Conservation (phyloP, 1,139 yeast genomes). For the Candida tunisiensis region DNA sequence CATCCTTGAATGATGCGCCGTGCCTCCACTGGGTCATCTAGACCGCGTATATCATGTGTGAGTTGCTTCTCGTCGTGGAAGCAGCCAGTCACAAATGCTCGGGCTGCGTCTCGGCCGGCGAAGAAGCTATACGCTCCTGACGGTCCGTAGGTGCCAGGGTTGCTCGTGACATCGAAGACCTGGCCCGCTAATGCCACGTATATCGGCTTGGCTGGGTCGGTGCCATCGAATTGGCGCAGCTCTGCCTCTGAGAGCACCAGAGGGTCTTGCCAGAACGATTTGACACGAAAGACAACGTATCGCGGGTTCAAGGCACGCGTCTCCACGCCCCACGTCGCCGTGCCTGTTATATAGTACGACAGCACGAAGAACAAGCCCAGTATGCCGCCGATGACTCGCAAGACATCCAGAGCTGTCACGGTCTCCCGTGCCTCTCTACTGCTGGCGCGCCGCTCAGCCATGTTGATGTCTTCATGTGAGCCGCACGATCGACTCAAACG, state of each 20-base stretch:
- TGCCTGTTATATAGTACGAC: constrained; percentile 14
- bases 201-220: constrained; percentile 32
- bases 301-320: constrained; percentile 34
- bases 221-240: constrained; percentile 37
- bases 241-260: constrained; percentile 29
- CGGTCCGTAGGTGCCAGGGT: constrained; percentile 45
- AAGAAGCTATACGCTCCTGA: constrained; percentile 43
- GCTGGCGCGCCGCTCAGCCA: neutral
- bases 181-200: constrained; percentile 50
- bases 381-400: neutral
- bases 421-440: neutral
- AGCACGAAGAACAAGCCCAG: neutral
- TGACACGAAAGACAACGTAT: constrained; percentile 20
- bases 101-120: constrained; percentile 53
- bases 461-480: neutral
- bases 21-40: constrained; percentile 21
- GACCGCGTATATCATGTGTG: constrained; percentile 56
- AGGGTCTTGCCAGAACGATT: constrained; percentile 10
- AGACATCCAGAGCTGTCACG: neutral
- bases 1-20: constrained; percentile 24
- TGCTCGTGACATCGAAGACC: constrained; percentile 50
- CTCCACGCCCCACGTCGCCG: constrained; percentile 24
- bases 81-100: constrained; percentile 71
- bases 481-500: neutral
- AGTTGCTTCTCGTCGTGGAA: constrained; percentile 33